Evolutionary conservation across 1,284 basidiomycete species (phyloP), one percentile per base, ranked within the genome.

Genomic region (Pyrrhoderma lamaoense): DNA sequence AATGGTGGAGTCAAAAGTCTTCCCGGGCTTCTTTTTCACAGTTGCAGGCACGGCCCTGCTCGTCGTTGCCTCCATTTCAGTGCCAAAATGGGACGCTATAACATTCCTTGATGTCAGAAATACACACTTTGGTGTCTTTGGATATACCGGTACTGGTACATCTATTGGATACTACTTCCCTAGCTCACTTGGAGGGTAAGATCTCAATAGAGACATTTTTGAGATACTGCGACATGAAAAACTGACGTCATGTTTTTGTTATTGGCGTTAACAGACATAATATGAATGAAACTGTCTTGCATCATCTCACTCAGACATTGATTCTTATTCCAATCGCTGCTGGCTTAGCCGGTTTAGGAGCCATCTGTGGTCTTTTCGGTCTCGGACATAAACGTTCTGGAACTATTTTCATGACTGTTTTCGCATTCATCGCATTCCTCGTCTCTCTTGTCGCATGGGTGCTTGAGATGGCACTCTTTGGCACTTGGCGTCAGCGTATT

Each of bases 291-390:
- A 57, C 56, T 13, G 64, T 77, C 42, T 70, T 89, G 45, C 76
- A 80, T 62, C 82, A 82, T 62, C 77, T 92, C 52, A 89, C 88
- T 22, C 75, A 71, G 61, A 70, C 75, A 5, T 72, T 91, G 53
- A 81, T 93, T 60, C 74, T 93, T 22, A 82, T 90, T 65, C 87
- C 88, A 36, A 80, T 92, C 59, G 82, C 79, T 43, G 87, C 85
- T 14, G 84, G 77, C 45, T 68, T 91, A 21, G 68, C 85, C 23
- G 81, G 82, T 34, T 61, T 91, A 44, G 78, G 86, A n/a, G 71
- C 86, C 58, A 57, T 90, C 47, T 85, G 83, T 58, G 89, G 89
- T 13, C 58, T 89, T 14, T 84, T 78, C 59, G 82, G 85, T 44
- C 71, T 72, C 1, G 64, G 66, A 37, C 83, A 81, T 60, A 78